Conservation (phyloP, 2,329 filamentous ascomycete species). For the Beauveria sp. region DNA sequence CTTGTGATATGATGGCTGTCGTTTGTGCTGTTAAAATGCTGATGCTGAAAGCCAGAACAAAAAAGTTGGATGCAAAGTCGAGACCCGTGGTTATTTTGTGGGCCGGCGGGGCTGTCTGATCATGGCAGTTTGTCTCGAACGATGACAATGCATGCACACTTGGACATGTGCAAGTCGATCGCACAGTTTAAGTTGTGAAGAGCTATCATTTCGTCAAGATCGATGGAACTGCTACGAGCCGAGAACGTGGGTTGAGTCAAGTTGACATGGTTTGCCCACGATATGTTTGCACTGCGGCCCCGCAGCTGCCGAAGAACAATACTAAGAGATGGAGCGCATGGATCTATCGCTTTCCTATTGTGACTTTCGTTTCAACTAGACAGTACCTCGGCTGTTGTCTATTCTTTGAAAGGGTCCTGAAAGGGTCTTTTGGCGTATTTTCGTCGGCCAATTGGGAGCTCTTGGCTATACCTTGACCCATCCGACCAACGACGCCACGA, state of each 20-base stretch:
- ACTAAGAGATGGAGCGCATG: constrained; percentile 12
- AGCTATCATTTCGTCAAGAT: neutral
- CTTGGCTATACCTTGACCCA: neutral
- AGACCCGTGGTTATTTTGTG: neutral
- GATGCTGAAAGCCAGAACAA: neutral
- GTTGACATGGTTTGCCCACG: neutral
- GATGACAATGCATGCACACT: neutral
- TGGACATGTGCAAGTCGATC: neutral
- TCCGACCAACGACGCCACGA: constrained; percentile 12
- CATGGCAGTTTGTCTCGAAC: neutral
- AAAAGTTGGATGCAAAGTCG: neutral
- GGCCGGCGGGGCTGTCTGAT: neutral
- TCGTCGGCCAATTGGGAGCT: neutral
- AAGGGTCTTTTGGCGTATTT: neutral
- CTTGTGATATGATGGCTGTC: neutral
- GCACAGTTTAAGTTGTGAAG: neutral
- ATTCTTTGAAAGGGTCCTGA: neutral
- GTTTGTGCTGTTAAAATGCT: neutral
- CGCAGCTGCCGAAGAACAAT: constrained; percentile 10
- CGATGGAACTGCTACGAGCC: neutral
- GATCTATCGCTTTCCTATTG: neutral
- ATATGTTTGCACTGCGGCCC: neutral
- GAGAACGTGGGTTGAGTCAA: neutral
- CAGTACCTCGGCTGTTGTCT: neutral
- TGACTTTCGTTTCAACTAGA: neutral